Evolutionary conservation across 305 asterid genomes (phyloP), one percentile per base, ranked within the genome.

Genomic region (Caryopteris hybrid): DNA sequence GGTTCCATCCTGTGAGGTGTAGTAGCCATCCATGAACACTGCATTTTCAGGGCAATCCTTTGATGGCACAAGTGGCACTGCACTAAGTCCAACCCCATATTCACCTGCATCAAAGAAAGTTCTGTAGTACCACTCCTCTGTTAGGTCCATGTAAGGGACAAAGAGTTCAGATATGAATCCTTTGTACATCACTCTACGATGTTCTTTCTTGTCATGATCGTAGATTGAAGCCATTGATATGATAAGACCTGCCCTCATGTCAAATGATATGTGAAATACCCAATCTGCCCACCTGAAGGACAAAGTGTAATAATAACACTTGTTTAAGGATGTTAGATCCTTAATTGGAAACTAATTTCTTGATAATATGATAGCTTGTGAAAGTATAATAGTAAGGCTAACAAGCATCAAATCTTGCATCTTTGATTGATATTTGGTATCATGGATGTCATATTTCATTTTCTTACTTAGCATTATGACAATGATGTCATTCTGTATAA

Each of bases 71-170:
- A 90, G 89, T 5, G 92, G 76, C 7, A 78, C 79, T 6, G 89
- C 70, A 47, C 31, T 54, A 38, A 79, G 75, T 20, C 95, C 90
- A 0, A 84, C 63, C 6, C 91, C 93, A 33, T 53, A 68, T 50
- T 84, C 93, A 0, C 91, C 93, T 1, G 79, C 74, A 73, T 88
- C 93, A 8, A 90, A 62, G 77, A 57, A 90, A 2, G 91, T 79
- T 62, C 85, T 70, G 48, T 66, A 79, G 75, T 86, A 81, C 93
- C 93, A 86, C 38, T 83, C 95, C 74, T 84, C 88, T 0, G 84
- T 79, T 8, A 85, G 31, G 76, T 90, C 93, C 91, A 88, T 84
- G 78, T 86, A 90, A 0, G 97, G 97, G 13, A 88, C 85, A 53
- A 84, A 87, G 9, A 86, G 64, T 53, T 91, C 97, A 0, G 90